A percentile compares a stretch with the other conserved stretches of the same genome.
These are phyloP conservation scores for Pseudogymnoascus sp. DNA, from an alignment of 2,329 filamentous ascomycete genomes.

Conservation along the genomic window DNA sequence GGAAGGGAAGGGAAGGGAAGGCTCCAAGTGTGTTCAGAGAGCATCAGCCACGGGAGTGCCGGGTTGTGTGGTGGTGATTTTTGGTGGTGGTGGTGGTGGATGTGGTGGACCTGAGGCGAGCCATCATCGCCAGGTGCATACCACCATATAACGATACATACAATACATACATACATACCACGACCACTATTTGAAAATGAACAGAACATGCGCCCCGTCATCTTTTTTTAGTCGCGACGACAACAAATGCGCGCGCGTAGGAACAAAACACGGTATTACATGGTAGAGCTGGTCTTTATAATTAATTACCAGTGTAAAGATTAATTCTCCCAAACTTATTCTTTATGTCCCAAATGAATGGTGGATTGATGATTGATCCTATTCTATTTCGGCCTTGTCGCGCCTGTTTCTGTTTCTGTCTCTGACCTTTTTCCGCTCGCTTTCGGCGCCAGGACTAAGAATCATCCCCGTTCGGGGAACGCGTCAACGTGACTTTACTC, in stretches of 20 bases:
- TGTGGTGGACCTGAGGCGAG: slow-evolving; percentile 9
- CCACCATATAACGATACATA: not conserved
- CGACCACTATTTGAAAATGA: no score
- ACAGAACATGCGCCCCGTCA: not conserved
- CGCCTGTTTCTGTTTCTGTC: not conserved
- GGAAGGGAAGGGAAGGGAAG: not conserved
- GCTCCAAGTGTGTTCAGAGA: slow-evolving; percentile 6
- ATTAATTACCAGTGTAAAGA: no score
- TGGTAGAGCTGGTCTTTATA: no score
- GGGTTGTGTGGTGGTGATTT: not conserved
- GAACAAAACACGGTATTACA: no score
- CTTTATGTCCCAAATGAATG: no score
- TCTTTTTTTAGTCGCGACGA: slow-evolving; percentile 5
- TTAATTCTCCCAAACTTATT: not conserved
- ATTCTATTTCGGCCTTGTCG: not conserved
- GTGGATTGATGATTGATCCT: not conserved
- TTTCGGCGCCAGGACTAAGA: not conserved
- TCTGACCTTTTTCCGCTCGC: not conserved
- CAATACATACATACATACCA: no score
- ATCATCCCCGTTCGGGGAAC: not conserved
- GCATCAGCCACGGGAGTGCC: slow-evolving; percentile 5
- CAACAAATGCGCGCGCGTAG: not conserved
- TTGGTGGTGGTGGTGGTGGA: slow-evolving; percentile 7
- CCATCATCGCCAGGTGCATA: slow-evolving; percentile 6
- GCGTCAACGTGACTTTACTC: not conserved